Evolutionary conservation across 106 monocot genomes (phyloP).

Genomic region (Allium cepa): DNA sequence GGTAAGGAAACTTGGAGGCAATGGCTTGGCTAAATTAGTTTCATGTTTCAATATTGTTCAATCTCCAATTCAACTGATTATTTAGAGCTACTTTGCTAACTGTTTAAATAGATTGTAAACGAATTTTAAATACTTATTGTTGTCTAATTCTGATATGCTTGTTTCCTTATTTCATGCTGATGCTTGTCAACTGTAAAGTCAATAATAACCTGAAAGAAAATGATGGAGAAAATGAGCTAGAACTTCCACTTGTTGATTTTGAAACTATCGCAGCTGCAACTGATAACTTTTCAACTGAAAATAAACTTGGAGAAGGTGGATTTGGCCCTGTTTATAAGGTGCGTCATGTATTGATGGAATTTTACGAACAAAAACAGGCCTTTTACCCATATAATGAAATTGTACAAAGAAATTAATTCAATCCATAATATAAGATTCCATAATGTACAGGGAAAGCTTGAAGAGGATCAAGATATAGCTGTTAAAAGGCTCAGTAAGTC

Average conservation of each 20-base stretch:
- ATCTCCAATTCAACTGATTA: neutral
- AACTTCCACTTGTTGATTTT: slow-evolving; percentile 23
- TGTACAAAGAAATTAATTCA: neutral
- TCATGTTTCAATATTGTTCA: neutral
- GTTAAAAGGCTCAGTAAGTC: slow-evolving; percentile 1
- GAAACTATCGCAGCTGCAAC: slow-evolving; percentile 15
- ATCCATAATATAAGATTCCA: neutral
- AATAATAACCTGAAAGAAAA: neutral
- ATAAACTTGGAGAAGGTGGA: slow-evolving; percentile 29
- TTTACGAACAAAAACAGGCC: neutral
- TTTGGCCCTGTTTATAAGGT: slow-evolving; percentile 37
- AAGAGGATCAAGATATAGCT: slow-evolving; percentile 1
- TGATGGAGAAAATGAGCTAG: neutral
- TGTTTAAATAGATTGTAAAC: too few species aligned
- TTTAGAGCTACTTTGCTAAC: too few species aligned
- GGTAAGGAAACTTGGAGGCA: slow-evolving; percentile 1
- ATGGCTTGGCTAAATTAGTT: neutral
- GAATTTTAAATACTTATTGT: neutral
- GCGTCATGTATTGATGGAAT: neutral
- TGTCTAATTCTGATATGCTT: neutral
- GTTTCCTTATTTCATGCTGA: neutral
- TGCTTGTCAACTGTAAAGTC: neutral
- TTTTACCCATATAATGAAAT: neutral
- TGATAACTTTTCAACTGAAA: slow-evolving; percentile 15
- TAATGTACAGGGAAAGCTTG: slow-evolving; percentile 15